A percentile compares a stretch with the other conserved stretches of the same genome.
Evolutionary conservation across 495 filamentous ascomycete genomes (phyloP).

Genomic region (Sordaria brevicollis): DNA sequence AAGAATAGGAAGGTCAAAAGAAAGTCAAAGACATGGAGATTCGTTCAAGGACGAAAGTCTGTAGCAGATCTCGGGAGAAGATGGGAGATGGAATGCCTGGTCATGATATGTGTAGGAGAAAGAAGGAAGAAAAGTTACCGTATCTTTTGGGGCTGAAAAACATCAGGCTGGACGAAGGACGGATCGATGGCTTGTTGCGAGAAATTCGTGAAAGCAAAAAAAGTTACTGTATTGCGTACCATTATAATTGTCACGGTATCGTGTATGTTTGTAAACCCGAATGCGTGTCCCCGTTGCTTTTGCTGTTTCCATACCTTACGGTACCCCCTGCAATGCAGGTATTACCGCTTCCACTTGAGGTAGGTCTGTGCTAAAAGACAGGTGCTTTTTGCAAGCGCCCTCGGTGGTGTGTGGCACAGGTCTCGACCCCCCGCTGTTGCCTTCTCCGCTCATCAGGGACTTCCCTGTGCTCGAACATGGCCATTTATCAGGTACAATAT

Average conservation of each 20-base stretch:
- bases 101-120: background rate
- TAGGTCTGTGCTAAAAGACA: background rate
- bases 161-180: background rate
- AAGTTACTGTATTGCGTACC: constrained; percentile 1
- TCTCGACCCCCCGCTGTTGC: background rate
- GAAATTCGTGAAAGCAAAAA: constrained; percentile 1
- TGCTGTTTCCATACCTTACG: background rate
- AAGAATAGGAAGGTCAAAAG: background rate
- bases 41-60: background rate
- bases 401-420: background rate
- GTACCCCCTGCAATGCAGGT: background rate
- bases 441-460: background rate
- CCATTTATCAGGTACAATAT: background rate
- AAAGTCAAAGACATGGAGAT: background rate
- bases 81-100: background rate
- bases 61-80: background rate
- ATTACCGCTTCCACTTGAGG: background rate
- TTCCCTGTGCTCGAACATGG: background rate
- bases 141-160: background rate
- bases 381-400: background rate
- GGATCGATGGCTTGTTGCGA: constrained; percentile 1
- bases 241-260: background rate
- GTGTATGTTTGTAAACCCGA: background rate
- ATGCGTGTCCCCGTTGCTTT: background rate
- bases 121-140: background rate